Evolutionary conservation across 1,139 yeast species (phyloP).

Genomic region (Blastobotrys raffinosifermentans): DNA sequence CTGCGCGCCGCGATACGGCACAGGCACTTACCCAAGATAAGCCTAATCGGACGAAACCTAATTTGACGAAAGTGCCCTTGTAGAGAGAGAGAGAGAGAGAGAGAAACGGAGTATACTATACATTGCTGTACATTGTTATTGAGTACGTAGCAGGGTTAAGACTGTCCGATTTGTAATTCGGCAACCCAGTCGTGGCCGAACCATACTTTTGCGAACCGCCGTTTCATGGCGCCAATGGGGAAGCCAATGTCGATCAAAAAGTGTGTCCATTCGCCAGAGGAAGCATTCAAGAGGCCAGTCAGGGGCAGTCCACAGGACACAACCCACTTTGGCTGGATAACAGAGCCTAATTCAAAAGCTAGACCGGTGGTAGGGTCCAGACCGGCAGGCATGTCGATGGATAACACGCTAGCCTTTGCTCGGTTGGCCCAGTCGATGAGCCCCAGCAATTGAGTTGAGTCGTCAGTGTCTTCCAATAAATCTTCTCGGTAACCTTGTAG

Average conservation of each 20-base stretch:
- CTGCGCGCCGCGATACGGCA: no score
- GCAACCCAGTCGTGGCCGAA: constrained; percentile 36
- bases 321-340: constrained; percentile 44
- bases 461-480: constrained; percentile 41
- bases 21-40: no score
- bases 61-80: no score
- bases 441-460: constrained; percentile 40
- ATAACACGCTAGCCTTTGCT: constrained; percentile 47
- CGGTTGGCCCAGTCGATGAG: constrained; percentile 62
- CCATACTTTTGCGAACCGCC: constrained; percentile 43
- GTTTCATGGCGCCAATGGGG: constrained; percentile 39
- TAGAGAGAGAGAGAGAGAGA: no score
- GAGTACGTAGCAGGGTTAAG: no score
- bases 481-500: constrained; percentile 69
- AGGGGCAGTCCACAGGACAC: constrained; percentile 73
- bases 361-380: constrained; percentile 81
- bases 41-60: no score
- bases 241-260: constrained; percentile 71
- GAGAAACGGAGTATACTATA: no score
- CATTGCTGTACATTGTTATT: no score
- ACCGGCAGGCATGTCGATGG: constrained; percentile 80
- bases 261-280: constrained; percentile 45
- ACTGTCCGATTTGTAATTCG: constrained; percentile 23
- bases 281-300: constrained; percentile 51
- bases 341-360: constrained; percentile 3